Evolutionary conservation across 2,329 filamentous ascomycete genomes (phyloP), one percentile per base, ranked within the genome.

Genomic region (Penicillium sp.): DNA sequence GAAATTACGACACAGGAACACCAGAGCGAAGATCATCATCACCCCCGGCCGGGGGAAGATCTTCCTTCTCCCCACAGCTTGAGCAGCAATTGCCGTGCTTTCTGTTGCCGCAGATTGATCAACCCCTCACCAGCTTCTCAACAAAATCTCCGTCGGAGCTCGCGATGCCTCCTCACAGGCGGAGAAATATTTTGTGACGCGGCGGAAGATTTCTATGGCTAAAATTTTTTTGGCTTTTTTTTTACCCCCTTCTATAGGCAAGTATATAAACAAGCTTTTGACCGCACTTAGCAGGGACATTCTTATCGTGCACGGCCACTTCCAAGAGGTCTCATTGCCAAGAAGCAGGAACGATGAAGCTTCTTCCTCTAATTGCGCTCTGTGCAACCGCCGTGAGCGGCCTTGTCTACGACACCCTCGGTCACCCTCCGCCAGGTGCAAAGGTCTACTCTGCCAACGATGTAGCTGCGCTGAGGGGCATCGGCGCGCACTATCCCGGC

Each of bases 401-500:
- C 23, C 50, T 69, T 11, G 64, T 65, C 3, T 67, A 67, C 13
- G 62, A 66, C 17, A 57, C 64, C n/a, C 21, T 69, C 7, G 67
- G 68, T 5, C 49, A 30, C 13, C 19, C 52, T 7, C 60, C 55
- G 15, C 62, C 70, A 15, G 72, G 72, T 2, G 70, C 72, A 13
- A 60, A 61, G 3, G 64, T 75, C 13, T 71, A 73, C 19, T 61
- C 70, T 11, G 70, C 60, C 3, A 60, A 61, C 15, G 71, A 73
- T 30, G 64, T 47, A 26, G 45, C 60, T 2, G 64, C 46, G 5
- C 31, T 75, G 50, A 57, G 60, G 41, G 62, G 61, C n/a, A 49
- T 71, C 56, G 71, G 72, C 6, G 72, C 70, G 8, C 64, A 68
- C 45, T 62, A 67, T 30, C 59, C 64, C 19, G 72, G 71, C 31